Base-by-base conservation (phyloP, 305 asterid genomes). In the Fraxinus nigra region DNA sequence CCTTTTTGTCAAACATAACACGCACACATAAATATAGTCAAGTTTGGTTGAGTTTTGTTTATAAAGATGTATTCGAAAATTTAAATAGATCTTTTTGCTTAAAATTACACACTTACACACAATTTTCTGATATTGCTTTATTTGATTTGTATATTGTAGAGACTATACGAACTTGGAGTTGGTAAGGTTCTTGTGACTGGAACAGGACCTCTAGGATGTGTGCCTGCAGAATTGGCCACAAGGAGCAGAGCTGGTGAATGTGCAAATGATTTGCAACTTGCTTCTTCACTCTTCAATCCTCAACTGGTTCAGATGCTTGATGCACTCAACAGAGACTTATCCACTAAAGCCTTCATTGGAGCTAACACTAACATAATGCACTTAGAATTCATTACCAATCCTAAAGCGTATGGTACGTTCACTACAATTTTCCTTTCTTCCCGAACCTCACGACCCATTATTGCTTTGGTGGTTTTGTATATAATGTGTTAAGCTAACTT, bases 151-250 rank as follows among this genome's bases (percentile, higher is more conserved):
- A 0, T 18, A 4, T 5, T 48, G 14, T 51, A 95, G 97, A 88
- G 88, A 40, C 81, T 95, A 20, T 83, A 92, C 81, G 80, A 79
- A 0, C 90, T 95, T 6, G 98, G 98, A 14, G 90, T 92, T 5
- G 93, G 93, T 1, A 82, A 89, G 56, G 87, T 92, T n/a, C 20
- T 93, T 5, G 98, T 95, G 85, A 95, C 98, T 0, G 98, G 98
- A 5, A 86, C 92, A 3, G 98, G 98, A 1, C 98, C 98, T 43
- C 18, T 95, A 77, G 98, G 98, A 37, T 95, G 98, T 63, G 98
- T 91, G 86, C 98, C 98, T 0, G 97, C 97, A 0, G 98, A 93
- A 72, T 30, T 93, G 80, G 98, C 98, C 2, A 82, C 69, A 28
- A 94, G 78, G 46, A 88, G 98, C 24, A 61, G 77, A 30, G 87